Evolutionary conservation across 1,284 basidiomycete genomes (phyloP).

Genomic region (Amylostereum areolatum): DNA sequence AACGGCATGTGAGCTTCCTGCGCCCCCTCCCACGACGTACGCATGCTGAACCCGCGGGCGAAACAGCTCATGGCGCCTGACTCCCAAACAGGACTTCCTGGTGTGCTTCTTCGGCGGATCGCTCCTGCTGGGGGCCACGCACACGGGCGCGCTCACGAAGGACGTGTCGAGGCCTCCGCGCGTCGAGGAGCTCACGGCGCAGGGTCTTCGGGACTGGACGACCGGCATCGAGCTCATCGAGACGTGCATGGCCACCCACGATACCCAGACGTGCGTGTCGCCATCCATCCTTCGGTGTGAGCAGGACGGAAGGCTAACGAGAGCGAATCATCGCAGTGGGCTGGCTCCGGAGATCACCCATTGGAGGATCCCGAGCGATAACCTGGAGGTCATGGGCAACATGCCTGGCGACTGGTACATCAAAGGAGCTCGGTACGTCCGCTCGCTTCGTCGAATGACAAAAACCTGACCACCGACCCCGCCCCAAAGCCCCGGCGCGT

Average conservation of each 20-base stretch:
- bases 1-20: conserved; percentile 42
- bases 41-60: conserved; percentile 6
- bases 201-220: conserved; percentile 73
- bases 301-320: too few relatives aligned
- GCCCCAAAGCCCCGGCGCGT: conserved; percentile 36
- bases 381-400: conserved; percentile 26
- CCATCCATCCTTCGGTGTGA: too few relatives aligned
- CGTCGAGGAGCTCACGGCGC: conserved; percentile 45
- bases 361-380: conserved; percentile 58
- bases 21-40: not conserved
- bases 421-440: conserved; percentile 59
- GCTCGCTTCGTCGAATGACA: not conserved
- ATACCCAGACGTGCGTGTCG: conserved; percentile 77
- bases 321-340: conserved; percentile 48
- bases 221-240: conserved; percentile 78
- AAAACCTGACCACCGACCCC: not conserved
- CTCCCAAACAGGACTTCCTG: conserved; percentile 92
- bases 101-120: conserved; percentile 94
- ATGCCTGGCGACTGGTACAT: conserved; percentile 80
- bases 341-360: conserved; percentile 82
- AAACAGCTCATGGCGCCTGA: conserved; percentile 59
- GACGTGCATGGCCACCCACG: conserved; percentile 86
- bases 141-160: conserved; percentile 44
- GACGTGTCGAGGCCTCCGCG: conserved; percentile 57
- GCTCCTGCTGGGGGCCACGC: conserved; percentile 85